A percentile compares a stretch with the other conserved stretches of the same genome.
These are phyloP conservation scores for Pugionium cornutum DNA, from an alignment of 345 rosid species.

Conservation along the genomic window DNA sequence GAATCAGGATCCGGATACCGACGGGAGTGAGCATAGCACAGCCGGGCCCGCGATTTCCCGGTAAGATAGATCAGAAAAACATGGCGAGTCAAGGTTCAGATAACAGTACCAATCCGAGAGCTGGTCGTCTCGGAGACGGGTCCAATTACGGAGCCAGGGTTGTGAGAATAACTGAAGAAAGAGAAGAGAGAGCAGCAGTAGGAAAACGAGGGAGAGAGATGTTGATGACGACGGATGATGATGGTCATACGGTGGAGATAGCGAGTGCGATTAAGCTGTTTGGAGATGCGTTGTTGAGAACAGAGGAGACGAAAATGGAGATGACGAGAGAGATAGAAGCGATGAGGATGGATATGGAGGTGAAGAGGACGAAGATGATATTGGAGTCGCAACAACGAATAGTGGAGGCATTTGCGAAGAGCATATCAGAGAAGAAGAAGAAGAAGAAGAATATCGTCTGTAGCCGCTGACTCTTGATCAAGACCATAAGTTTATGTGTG, in stretches of 20 bases:
- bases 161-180: constrained; percentile 44
- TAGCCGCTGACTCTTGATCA: constrained; percentile 13
- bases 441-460: constrained; percentile 39
- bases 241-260: constrained; percentile 67
- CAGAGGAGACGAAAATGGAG: constrained; percentile 93
- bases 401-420: constrained; percentile 71
- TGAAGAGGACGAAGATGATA: constrained; percentile 86
- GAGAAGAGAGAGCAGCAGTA: constrained; percentile 33
- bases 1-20: constrained; percentile 75
- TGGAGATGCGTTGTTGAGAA: constrained; percentile 78
- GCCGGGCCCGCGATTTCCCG: constrained; percentile 53
- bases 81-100: constrained; percentile 10
- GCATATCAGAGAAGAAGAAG: constrained; percentile 53
- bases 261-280: constrained; percentile 78
- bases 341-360: constrained; percentile 89
- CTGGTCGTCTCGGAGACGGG: constrained; percentile 38
- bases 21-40: constrained; percentile 80
- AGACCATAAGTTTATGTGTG: neutral
- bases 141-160: constrained; percentile 43
- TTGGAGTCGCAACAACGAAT: constrained; percentile 81
- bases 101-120: constrained; percentile 23
- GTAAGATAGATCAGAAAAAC: constrained; percentile 54
- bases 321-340: constrained; percentile 82
- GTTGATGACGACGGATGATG: constrained; percentile 42
- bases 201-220: constrained; percentile 42